Evolutionary conservation across 169 alveolate species (phyloP).

Genomic region (Plasmodium billcollinsi): DNA sequence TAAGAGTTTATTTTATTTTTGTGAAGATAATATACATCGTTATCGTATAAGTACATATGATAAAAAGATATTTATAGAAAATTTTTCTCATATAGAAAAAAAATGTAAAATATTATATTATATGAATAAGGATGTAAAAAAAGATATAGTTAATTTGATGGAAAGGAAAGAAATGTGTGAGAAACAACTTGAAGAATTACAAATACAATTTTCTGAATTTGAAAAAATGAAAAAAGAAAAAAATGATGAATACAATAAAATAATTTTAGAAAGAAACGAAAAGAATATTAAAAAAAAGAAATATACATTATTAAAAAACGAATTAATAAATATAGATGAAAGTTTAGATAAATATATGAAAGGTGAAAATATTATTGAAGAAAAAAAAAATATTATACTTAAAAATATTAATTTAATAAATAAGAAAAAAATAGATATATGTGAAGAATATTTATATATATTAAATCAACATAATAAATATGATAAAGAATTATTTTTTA

Average conservation of each 20-base stretch:
- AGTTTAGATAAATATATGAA: conserved; percentile 12
- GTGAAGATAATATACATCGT: conserved; percentile 36
- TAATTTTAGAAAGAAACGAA: conserved; percentile 56
- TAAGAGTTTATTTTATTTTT: conserved; percentile 48
- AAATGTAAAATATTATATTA: conserved; percentile 31
- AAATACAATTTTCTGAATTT: conserved; percentile 2
- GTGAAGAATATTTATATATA: conserved; percentile 23
- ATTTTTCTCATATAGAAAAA: conserved; percentile 19
- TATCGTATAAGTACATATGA: conserved; percentile 39
- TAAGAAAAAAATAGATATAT: conserved; percentile 74
- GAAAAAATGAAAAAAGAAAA: conserved; percentile 57
- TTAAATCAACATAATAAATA: conserved; percentile 60
- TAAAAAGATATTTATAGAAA: conserved; percentile 29
- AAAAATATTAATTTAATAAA: conserved; percentile 45
- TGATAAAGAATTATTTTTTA: conserved; percentile 34
- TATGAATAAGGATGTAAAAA: conserved; percentile 27
- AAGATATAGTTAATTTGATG: conserved; percentile 8
- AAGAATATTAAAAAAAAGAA: conserved; percentile 74
- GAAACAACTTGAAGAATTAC: conserved; percentile 35
- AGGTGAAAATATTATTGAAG: conserved; percentile 75
- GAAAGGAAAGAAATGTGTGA: conserved; percentile 44
- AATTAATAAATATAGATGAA: conserved; percentile 61
- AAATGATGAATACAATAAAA: conserved; percentile 77
- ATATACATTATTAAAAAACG: conserved; percentile 45
- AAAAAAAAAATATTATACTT: conserved; percentile 40